Conservation (phyloP, 2,329 filamentous ascomycete genomes). For the Talaromyces sp. region DNA sequence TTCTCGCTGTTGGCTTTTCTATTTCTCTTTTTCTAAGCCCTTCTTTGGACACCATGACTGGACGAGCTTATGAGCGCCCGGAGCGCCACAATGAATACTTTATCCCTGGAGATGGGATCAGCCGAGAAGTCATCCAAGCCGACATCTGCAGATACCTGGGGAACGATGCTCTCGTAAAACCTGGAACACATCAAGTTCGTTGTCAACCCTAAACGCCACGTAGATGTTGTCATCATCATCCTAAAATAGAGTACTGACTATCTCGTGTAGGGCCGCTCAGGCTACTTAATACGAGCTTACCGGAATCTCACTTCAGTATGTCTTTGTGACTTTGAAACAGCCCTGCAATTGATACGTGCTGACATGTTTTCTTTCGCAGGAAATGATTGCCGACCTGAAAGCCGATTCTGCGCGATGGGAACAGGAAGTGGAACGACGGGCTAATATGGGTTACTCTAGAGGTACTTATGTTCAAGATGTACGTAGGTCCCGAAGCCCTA, state of each 20-base stretch:
- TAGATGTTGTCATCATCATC: slow-evolving; percentile 8
- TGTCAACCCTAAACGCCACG: slow-evolving; percentile 24
- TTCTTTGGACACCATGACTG: slow-evolving; percentile 37
- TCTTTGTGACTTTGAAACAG: slow-evolving; percentile 8
- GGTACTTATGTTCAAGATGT: slow-evolving; percentile 42
- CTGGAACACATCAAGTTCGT: slow-evolving; percentile 68
- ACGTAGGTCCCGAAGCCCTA: slow-evolving; percentile 37
- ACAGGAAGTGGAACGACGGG: slow-evolving; percentile 39
- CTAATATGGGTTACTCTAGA: slow-evolving; percentile 38
- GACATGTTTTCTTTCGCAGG: slow-evolving; percentile 34
- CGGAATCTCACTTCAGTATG: slow-evolving; percentile 73
- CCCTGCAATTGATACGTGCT: slow-evolving; percentile 20
- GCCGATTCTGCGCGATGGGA: slow-evolving; percentile 53
- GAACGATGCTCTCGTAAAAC: slow-evolving; percentile 75
- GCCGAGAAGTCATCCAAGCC: slow-evolving; percentile 77
- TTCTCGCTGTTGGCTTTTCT: slow-evolving; percentile 13
- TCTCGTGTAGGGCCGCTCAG: slow-evolving; percentile 55
- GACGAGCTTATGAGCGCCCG: slow-evolving; percentile 31
- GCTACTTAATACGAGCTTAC: slow-evolving; percentile 76
- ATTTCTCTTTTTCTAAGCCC: slow-evolving; percentile 24
- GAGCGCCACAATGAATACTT: slow-evolving; percentile 69
- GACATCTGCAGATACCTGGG: slow-evolving; percentile 81
- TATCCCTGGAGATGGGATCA: slow-evolving; percentile 74
- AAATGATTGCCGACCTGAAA: slow-evolving; percentile 55
- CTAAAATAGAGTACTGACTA: slow-evolving; percentile 3